Evolutionary conservation across 2,329 filamentous ascomycete species (phyloP).

Genomic region (Ceratocystis cubensis): DNA sequence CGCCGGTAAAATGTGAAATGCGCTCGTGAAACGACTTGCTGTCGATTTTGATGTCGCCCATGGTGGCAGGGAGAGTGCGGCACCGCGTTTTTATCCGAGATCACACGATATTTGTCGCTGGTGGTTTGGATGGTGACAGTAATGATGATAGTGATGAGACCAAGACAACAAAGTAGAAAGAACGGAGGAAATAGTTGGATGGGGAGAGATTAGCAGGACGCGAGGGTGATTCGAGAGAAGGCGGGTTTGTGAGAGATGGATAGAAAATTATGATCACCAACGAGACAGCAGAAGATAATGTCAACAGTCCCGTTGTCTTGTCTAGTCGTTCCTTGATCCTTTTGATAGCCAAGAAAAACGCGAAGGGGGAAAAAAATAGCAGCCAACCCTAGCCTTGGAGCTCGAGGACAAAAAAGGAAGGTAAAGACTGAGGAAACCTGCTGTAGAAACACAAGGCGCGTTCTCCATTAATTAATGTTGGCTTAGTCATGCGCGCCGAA

Average conservation of each 20-base stretch:
- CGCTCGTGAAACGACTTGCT: slow-evolving; percentile 88
- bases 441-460: slow-evolving; percentile 1
- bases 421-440: background rate
- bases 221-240: background rate
- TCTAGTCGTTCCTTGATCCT: background rate
- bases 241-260: background rate
- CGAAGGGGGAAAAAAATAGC: slow-evolving; percentile 18
- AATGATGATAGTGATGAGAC: background rate
- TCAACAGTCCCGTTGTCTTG: background rate
- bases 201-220: background rate
- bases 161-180: background rate
- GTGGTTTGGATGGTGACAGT: background rate
- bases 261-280: background rate
- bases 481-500: background rate
- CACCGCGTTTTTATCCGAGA: slow-evolving; percentile 25
- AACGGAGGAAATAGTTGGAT: background rate
- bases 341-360: slow-evolving; percentile 9
- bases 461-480: background rate
- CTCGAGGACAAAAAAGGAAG: background rate
- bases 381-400: slow-evolving; percentile 2
- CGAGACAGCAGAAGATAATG: background rate
- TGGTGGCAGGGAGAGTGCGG: slow-evolving; percentile 32
- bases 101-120: background rate
- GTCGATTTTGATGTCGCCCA: slow-evolving; percentile 88
- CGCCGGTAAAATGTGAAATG: slow-evolving; percentile 68